Evolutionary conservation across 441 rosid genomes (phyloP).

Genomic region (Erysimum cheiri): DNA sequence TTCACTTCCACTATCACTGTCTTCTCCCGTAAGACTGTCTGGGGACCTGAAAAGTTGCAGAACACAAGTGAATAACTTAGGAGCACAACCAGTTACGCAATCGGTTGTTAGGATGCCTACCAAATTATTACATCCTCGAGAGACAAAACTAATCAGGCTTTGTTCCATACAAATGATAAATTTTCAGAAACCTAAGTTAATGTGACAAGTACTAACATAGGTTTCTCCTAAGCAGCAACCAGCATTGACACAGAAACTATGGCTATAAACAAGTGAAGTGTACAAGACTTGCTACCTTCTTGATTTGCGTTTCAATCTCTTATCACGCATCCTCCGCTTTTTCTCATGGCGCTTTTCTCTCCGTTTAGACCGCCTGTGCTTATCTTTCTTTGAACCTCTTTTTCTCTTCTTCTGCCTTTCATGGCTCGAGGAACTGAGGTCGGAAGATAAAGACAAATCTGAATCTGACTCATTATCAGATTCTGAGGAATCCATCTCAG

Average conservation of each 20-base stretch:
- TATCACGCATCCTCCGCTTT: constrained; percentile 72
- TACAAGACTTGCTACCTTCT: constrained; percentile 60
- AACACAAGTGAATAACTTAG: constrained; percentile 32
- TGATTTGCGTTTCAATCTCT: constrained; percentile 74
- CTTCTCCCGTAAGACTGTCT: constrained; percentile 61
- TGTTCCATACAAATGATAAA: constrained; percentile 1
- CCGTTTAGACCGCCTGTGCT: constrained; percentile 68
- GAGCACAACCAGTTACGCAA: constrained; percentile 25
- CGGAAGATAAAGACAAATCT: constrained; percentile 64
- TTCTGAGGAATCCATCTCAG: constrained; percentile 60
- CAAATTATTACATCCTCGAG: not conserved
- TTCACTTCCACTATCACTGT: constrained; percentile 53
- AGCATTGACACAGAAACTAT: constrained; percentile 15
- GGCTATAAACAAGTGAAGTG: constrained; percentile 12
- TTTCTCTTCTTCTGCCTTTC: constrained; percentile 81
- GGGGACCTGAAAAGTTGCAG: constrained; percentile 57
- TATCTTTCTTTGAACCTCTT: constrained; percentile 77
- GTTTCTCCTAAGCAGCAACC: constrained; percentile 17
- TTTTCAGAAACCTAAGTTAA: constrained; percentile 10
- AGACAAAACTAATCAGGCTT: not conserved
- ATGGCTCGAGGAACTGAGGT: constrained; percentile 83
- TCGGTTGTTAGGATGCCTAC: constrained; percentile 5
- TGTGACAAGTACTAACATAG: not conserved
- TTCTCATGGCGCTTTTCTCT: constrained; percentile 79
- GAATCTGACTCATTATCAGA: constrained; percentile 75